phyloP scores from a whole-genome alignment of 129 eudicot genomes.

The carrot (Daucus carota) region DH1_v3.0 NC_030385.2:32293001-32293500 shows the following conservation, averaged over 20 bases:
- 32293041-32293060: no score
- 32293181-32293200: neutral
- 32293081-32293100: no score
- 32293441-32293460: constrained; percentile 76
- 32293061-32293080: no score
- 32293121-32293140: no score
- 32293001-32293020: no score
- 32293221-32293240: neutral
- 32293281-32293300: neutral
- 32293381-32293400: constrained; percentile 67
- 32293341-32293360: constrained; percentile 65
- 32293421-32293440: constrained; percentile 54
- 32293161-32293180: neutral
- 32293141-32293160: neutral
- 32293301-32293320: constrained; percentile 38
- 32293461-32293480: constrained; percentile 79
- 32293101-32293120: no score
- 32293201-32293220: neutral
- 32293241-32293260: neutral
- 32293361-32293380: constrained; percentile 54
- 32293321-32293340: constrained; percentile 63
- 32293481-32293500: constrained; percentile 55
- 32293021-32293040: no score
- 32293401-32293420: constrained; percentile 68
- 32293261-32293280: neutral